These are phyloP conservation scores for Trichoderma gracile DNA, from an alignment of 2,329 filamentous ascomycete species.

Conservation along the genomic window DNA sequence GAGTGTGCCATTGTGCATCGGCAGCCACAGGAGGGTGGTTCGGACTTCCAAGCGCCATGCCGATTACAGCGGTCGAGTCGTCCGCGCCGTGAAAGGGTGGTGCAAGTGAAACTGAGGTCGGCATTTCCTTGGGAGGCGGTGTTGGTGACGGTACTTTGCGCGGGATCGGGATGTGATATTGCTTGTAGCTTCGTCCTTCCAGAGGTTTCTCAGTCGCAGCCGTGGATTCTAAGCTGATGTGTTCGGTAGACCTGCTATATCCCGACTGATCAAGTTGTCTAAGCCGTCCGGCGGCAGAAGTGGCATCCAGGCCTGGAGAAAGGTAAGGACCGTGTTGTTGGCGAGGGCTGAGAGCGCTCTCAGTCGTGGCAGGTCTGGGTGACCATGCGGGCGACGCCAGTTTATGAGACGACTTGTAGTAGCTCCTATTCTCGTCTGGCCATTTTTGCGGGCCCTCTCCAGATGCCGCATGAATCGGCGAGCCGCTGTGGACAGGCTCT, in stretches of 20 bases:
- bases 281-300: slow-evolving; percentile 22
- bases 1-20: slow-evolving; percentile 36
- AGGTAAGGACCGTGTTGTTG: slow-evolving; percentile 16
- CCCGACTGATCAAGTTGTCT: slow-evolving; percentile 19
- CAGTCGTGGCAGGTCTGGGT: slow-evolving; percentile 1
- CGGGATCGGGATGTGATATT: slow-evolving; percentile 46
- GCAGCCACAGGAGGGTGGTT: slow-evolving; percentile 41
- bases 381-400: neutral
- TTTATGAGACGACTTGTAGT: slow-evolving; percentile 9
- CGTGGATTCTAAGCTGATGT: slow-evolving; percentile 6
- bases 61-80: slow-evolving; percentile 54
- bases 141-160: slow-evolving; percentile 43
- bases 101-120: slow-evolving; percentile 39
- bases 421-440: slow-evolving; percentile 1
- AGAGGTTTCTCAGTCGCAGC: neutral
- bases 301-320: slow-evolving; percentile 22
- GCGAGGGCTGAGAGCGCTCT: slow-evolving; percentile 8
- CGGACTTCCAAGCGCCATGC: slow-evolving; percentile 74
- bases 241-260: slow-evolving; percentile 24
- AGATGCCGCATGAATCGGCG: slow-evolving; percentile 15
- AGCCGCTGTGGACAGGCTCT: slow-evolving; percentile 11
- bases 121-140: slow-evolving; percentile 42
- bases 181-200: slow-evolving; percentile 29
- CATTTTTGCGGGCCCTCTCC: slow-evolving; percentile 23
- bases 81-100: slow-evolving; percentile 20